Percentiles rank a stretch among this genome's conserved stretches.
Conservation (phyloP, 75 land plant genomes). For the Ceratopteris richardii region DNA sequence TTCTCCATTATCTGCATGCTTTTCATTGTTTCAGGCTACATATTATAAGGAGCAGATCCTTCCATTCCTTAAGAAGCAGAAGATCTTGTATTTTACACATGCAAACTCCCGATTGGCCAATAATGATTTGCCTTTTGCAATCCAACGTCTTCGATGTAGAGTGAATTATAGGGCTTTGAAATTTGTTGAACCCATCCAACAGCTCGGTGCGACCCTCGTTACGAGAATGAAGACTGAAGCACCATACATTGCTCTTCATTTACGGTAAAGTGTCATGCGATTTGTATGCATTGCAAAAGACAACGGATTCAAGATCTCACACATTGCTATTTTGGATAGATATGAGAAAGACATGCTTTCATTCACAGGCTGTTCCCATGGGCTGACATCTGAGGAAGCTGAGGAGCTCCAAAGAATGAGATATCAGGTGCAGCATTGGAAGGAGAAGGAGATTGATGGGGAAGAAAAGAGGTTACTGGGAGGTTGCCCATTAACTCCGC, state of each 20-base stretch:
- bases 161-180: slow-evolving; percentile 33
- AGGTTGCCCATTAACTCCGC: slow-evolving; percentile 78
- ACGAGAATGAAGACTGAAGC: slow-evolving; percentile 13
- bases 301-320: not conserved
- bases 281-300: not conserved
- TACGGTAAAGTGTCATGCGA: slow-evolving; percentile 4
- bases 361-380: slow-evolving; percentile 89
- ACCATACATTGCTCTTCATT: slow-evolving; percentile 65
- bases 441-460: slow-evolving; percentile 79
- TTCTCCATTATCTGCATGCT: not conserved
- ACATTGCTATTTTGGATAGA: slow-evolving; percentile 27
- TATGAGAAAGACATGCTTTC: slow-evolving; percentile 99
- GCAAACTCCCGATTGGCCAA: slow-evolving; percentile 41
- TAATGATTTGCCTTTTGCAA: slow-evolving; percentile 27
- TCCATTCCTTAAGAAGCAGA: slow-evolving; percentile 34
- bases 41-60: slow-evolving; percentile 31
- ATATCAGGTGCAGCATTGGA: slow-evolving; percentile 66
- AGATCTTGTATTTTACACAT: slow-evolving; percentile 36
- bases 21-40: slow-evolving; percentile 17
- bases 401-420: slow-evolving; percentile 68
- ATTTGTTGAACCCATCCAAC: slow-evolving; percentile 30
- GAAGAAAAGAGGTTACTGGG: slow-evolving; percentile 44
- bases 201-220: slow-evolving; percentile 17
- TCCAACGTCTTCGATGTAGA: slow-evolving; percentile 38
- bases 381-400: slow-evolving; percentile 46